phyloP scores from a whole-genome alignment of 805 yeast genomes.

The Kockiozyma suomiensis region DNA sequence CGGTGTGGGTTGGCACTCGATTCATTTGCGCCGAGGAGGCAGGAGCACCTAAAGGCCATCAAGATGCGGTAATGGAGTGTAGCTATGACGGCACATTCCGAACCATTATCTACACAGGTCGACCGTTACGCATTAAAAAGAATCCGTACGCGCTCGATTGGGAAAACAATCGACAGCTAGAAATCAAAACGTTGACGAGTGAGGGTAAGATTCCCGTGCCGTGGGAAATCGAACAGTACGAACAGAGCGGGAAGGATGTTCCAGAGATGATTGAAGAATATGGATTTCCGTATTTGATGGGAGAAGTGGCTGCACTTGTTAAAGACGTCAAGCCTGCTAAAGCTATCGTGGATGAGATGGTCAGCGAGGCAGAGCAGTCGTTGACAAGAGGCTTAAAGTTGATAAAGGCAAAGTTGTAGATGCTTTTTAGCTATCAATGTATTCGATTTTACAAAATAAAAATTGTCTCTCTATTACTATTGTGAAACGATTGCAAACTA shows the following conservation, averaged over 20 bases:
- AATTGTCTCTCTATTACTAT: too few species aligned
- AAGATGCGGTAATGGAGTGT: slow-evolving; percentile 33
- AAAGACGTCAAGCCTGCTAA: slow-evolving; percentile 37
- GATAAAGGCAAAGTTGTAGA: slow-evolving; percentile 25
- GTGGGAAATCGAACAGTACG: slow-evolving; percentile 34
- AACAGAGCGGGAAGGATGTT: slow-evolving; percentile 29
- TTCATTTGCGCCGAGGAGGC: slow-evolving; percentile 38
- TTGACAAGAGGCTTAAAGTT: slow-evolving; percentile 8
- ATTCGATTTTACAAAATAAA: too few species aligned
- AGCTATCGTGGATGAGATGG: slow-evolving; percentile 36
- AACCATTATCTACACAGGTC: slow-evolving; percentile 37
- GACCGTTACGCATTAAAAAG: slow-evolving; percentile 36
- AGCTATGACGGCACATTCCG: slow-evolving; percentile 35
- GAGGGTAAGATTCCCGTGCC: slow-evolving; percentile 36
- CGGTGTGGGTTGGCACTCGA: slow-evolving; percentile 40
- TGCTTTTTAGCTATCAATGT: too few species aligned
- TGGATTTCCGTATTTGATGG: slow-evolving; percentile 36
- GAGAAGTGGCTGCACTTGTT: slow-evolving; percentile 37
- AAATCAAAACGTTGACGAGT: slow-evolving; percentile 32
- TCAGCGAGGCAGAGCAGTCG: slow-evolving; percentile 34
- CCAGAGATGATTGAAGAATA: slow-evolving; percentile 34
- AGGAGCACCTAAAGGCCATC: slow-evolving; percentile 38
- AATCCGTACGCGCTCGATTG: slow-evolving; percentile 36
- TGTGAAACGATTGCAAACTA: too few species aligned
- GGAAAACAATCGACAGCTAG: slow-evolving; percentile 36